Base-by-base conservation (phyloP, 345 rosid species). In the Mallotus nudiflorus region DNA sequence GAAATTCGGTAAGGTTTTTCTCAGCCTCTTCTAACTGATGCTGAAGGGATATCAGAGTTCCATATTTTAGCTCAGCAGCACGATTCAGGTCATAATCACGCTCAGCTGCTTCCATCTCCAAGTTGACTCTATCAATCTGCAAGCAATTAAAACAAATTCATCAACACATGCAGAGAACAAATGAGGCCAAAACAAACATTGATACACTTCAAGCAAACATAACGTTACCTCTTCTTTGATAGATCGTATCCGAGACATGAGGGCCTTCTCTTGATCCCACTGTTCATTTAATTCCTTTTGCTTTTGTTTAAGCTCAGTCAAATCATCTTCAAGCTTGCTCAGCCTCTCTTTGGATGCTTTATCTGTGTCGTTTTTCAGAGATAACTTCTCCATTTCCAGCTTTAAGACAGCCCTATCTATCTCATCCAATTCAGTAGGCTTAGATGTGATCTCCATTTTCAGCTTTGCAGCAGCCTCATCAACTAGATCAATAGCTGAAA, bases 381-480 rank as follows among this genome's bases (percentile, higher is more conserved):
- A 88, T 31, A 92, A 79, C 80, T 86, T 95, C 88, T 92, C 98
- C 99, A 95, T 95, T 83, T 95, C 98, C 80, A 89, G 65, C 79
- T 95, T 90, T 69, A 89, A 73, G 53, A 95, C 80, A 75, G 92
- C 87, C 80, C 99, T 88, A 56, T 95, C 97, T 44, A 89, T 70
- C 82, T 92, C 97, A 75, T 95, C 97, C 68, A 95, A 76, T 70
- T 95, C 99, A 11, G 84, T 91, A 44, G 98, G 97, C 82, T 92
- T 94, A 69, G 99, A 95, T 70, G 97, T 89, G 62, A 95, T 95
- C 84, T 95, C 97, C 99, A 92, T 90, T 80, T 88, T 95, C 79
- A 95, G 87, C 85, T 95, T 95, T 73, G 94, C 97, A 48, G 94
- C 94, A 66, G 99, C 97, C 82, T 95, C 99, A 73, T 92, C 99